These are phyloP conservation scores for Aureobasidium namibiae DNA, from an alignment of 2,329 filamentous ascomycete genomes.

Conservation along the genomic window DNA sequence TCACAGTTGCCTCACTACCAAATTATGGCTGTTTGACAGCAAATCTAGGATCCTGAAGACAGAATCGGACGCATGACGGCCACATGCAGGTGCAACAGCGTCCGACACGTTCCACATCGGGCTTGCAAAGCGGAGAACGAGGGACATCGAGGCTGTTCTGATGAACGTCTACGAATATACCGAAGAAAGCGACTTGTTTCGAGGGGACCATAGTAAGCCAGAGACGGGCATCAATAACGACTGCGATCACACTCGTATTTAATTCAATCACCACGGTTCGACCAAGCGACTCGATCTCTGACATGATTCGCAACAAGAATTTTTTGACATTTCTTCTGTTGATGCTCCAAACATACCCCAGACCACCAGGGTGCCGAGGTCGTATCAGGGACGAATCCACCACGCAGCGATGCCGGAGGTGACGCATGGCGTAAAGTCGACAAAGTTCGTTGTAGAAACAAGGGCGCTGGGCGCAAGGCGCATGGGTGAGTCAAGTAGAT, in stretches of 20 bases:
- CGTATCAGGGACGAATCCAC: background rate
- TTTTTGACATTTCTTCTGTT: background rate
- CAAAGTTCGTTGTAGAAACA: background rate
- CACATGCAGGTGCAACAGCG: background rate
- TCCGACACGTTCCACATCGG: background rate
- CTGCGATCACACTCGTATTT: background rate
- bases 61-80: background rate
- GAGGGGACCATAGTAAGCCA: too few relatives aligned
- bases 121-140: background rate
- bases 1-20: background rate
- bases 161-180: background rate
- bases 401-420: constrained; percentile 8
- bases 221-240: background rate
- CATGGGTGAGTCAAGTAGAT: background rate
- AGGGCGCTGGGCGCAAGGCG: constrained; percentile 7
- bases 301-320: too few relatives aligned
- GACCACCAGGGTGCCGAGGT: background rate
- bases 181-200: background rate
- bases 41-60: background rate
- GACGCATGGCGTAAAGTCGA: background rate
- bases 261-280: background rate
- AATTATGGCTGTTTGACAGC: background rate
- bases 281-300: background rate
- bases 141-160: background rate
- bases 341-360: background rate